Base-by-base conservation (phyloP, 140 eudicot species). In the Anethum foeniculum region DNA sequence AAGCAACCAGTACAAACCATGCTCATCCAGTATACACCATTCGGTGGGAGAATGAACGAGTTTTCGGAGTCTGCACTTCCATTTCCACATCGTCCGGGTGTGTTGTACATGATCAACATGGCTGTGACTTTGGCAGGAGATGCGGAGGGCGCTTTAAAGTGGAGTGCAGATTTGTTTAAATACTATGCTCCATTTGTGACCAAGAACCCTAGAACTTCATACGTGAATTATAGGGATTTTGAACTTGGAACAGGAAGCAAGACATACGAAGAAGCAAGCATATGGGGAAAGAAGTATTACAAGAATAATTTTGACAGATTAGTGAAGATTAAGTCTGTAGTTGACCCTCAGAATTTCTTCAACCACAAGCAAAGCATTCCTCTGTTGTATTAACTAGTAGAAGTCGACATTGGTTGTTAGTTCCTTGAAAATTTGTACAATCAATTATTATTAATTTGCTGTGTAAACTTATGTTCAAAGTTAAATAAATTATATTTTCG, bases 1-100 rank as follows among this genome's bases (percentile, higher is more conserved):
- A 18, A 77, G 46, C 47, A 67, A 38, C 81, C 81, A 18, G 48
- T 28, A 27, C 74, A 73, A 72, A 39, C 74, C 3, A 77, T 11
- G 21, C 25, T 58, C 14, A n/a, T 76, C 8, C 49, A 43, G 4
- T 44, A 76, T 9, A 77, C 74, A 6, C 80, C 87, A 34, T 80
- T 60, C 60, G 87, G 87, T 6, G 84, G 87, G 28, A 76, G 44
- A 46, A 84, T 84, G 84, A 43, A 36, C 60, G 81, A 77, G 58
- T 75, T 84, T 54, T 23, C 84, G 6, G 87, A 80, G 18, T 72
- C 52, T 19, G 52, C 77, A 21, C 19, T 72, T 41, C 77, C 77
- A 23, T 72, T 72, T 6, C 77, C 54, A 62, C 11, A 81, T 48
- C 16, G 81, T 39, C 58, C 87, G 13, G 44, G 48, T 52, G 72